Base-by-base conservation (phyloP, 1,284 basidiomycete genomes). In the Sanguinoderma infundibulare region DNA sequence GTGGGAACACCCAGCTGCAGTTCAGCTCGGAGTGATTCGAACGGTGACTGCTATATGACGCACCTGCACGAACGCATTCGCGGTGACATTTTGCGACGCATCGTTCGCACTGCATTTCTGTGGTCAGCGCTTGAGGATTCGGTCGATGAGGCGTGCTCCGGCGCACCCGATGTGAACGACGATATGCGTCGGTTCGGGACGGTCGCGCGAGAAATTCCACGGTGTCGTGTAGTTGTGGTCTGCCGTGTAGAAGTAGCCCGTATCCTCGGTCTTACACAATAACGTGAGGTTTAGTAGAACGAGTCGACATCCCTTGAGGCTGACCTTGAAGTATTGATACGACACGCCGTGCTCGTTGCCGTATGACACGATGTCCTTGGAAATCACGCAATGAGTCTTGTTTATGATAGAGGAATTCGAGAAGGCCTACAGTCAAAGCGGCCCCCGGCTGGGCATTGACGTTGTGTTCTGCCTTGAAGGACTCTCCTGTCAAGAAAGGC, bases 181-280 rank as follows among this genome's bases (percentile, higher is more conserved):
- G 47, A 86, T 69, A 63, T 85, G 83, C 4, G 83, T 83, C 5
- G 83, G 73, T 0, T 74, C 60, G 6, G 83, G 82, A 5, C 72
- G 65, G 64, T 87, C 84, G 3, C 77, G 73, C 7, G 65, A 55
- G 64, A 87, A 86, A 62, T 85, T 68, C 84, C 85, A 87, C 1
- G 82, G 80, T 0, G 85, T 87, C 1, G 84, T 87, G 69, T 75
- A 86, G 68, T 86, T 86, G 71, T 87, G 84, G 63, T 85, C 81
- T 3, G 77, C 73, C 1, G 82, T 81, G 66, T 81, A 82, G 64
- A 75, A 83, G 64, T 78, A 87, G 0, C 84, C 84, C 0, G 80
- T 82, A 64, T 87, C 83, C 68, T 86, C 84, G 0, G 84, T 85
- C 82, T 85, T 2, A 22, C 14, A 34, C 10, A 12, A 6, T 5